These are phyloP conservation scores for Lentinula novae-zelandiae DNA, from an alignment of 1,284 basidiomycete genomes.

Conservation along the genomic window DNA sequence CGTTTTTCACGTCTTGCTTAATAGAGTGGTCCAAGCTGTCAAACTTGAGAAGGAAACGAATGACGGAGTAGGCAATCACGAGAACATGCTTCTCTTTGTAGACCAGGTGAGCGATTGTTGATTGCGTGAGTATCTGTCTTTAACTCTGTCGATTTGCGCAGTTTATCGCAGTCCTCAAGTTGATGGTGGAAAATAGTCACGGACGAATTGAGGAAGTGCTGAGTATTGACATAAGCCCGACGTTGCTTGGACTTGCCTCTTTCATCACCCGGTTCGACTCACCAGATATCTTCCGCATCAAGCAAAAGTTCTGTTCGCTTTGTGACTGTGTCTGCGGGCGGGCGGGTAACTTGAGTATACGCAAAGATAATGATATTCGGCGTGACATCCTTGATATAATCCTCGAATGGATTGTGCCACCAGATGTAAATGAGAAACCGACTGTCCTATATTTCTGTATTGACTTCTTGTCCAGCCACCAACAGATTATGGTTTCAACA, in stretches of 20 bases:
- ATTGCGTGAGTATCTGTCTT: conserved; percentile 2
- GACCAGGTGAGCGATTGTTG: conserved; percentile 57
- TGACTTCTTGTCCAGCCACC: background rate
- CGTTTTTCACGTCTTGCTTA: background rate
- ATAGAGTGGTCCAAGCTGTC: conserved; percentile 44
- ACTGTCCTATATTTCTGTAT: background rate
- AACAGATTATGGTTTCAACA: conserved; percentile 19
- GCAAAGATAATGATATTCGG: conserved; percentile 64
- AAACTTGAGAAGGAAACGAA: conserved; percentile 36
- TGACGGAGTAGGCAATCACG: conserved; percentile 33
- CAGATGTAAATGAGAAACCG: conserved; percentile 34
- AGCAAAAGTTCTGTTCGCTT: conserved; percentile 74
- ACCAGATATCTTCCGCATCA: conserved; percentile 55
- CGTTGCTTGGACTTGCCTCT: conserved; percentile 59
- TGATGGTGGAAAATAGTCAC: conserved; percentile 73
- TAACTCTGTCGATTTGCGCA: conserved; percentile 21
- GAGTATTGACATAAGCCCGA: conserved; percentile 67
- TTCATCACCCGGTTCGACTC: conserved; percentile 66
- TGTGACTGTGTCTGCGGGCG: conserved; percentile 67
- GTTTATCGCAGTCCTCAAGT: conserved; percentile 73
- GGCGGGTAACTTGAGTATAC: conserved; percentile 56
- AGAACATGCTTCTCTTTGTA: conserved; percentile 61
- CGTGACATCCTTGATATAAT: conserved; percentile 73
- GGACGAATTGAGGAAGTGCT: conserved; percentile 56
- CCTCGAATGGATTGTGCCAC: conserved; percentile 68